Conservation (phyloP, 1,284 basidiomycete genomes). For the Sparassis latifolia region DNA sequence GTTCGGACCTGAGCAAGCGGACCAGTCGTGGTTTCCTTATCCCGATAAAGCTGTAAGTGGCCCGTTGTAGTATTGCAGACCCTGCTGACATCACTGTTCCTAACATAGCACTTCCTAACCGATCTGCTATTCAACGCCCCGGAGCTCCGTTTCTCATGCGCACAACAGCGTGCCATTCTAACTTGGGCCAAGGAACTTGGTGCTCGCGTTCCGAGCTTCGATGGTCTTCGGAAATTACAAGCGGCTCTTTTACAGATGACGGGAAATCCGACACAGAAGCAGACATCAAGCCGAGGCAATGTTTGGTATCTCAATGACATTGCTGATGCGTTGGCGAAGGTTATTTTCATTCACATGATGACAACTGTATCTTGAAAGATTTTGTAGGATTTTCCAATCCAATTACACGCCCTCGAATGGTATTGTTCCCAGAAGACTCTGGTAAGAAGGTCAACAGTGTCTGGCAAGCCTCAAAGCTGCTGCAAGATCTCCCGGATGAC, state of each 20-base stretch:
- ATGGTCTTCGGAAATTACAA: constrained; percentile 6
- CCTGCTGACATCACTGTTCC: not conserved
- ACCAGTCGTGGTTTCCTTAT: no score
- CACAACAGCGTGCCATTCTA: constrained; percentile 7
- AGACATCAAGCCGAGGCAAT: not conserved
- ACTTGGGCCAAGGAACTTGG: constrained; percentile 6
- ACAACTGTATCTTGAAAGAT: not conserved
- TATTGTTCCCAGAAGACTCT: not conserved
- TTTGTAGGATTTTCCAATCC: constrained; percentile 9
- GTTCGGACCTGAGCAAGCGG: no score
- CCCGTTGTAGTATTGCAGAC: not conserved
- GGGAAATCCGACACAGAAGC: not conserved
- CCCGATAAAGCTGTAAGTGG: not conserved
- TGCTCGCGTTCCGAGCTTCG: constrained; percentile 5
- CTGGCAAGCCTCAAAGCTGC: constrained; percentile 6
- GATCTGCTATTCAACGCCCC: constrained; percentile 11
- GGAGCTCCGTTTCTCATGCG: constrained; percentile 4
- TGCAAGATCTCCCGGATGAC: constrained; percentile 4
- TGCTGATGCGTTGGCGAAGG: not conserved
- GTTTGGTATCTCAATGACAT: not conserved
- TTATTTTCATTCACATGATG: not conserved
- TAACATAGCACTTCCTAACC: constrained; percentile 6
- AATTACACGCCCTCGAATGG: not conserved
- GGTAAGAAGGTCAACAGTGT: not conserved
- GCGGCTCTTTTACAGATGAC: not conserved